These are phyloP conservation scores for Gremmenia infestans DNA, from an alignment of 2,329 filamentous ascomycete genomes.

Conservation along the genomic window DNA sequence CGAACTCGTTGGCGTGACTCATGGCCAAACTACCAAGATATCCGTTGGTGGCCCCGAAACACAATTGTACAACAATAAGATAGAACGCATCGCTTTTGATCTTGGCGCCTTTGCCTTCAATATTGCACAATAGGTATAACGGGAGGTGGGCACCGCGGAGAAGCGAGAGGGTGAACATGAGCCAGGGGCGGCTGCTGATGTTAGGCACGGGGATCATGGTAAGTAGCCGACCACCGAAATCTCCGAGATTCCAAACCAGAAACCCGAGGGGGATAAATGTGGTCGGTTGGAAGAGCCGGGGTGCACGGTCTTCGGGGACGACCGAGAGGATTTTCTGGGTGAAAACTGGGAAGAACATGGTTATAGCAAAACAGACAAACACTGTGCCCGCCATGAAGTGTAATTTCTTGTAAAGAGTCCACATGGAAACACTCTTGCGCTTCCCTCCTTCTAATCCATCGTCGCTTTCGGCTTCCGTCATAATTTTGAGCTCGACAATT, in stretches of 20 bases:
- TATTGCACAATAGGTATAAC: conserved; percentile 85
- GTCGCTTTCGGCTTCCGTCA: conserved; percentile 45
- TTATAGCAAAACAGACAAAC: conserved; percentile 73
- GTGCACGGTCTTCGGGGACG: conserved; percentile 36
- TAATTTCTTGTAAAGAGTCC: conserved; percentile 68
- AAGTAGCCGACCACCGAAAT: conserved; percentile 69
- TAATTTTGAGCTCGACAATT: conserved; percentile 47
- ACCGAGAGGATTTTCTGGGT: conserved; percentile 62
- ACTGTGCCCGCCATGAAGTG: conserved; percentile 73
- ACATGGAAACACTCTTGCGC: conserved; percentile 52
- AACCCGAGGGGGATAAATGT: conserved; percentile 89
- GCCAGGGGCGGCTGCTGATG: conserved; percentile 55
- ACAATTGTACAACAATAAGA: conserved; percentile 72
- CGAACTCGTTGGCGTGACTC: conserved; percentile 82
- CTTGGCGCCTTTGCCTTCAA: conserved; percentile 67
- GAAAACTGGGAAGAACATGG: conserved; percentile 95
- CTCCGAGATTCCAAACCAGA: conserved; percentile 89
- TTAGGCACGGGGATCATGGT: conserved; percentile 52
- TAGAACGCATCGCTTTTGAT: conserved; percentile 85
- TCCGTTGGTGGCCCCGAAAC: conserved; percentile 82
- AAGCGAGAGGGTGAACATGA: conserved; percentile 64
- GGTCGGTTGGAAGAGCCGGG: conserved; percentile 61
- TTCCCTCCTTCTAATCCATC: conserved; percentile 48
- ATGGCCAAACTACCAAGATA: conserved; percentile 84
- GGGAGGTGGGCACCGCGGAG: conserved; percentile 69